Evolutionary conservation across 257 asterid species (phyloP), one percentile per base, ranked within the genome.

Genomic region (Salvia hispanica): DNA sequence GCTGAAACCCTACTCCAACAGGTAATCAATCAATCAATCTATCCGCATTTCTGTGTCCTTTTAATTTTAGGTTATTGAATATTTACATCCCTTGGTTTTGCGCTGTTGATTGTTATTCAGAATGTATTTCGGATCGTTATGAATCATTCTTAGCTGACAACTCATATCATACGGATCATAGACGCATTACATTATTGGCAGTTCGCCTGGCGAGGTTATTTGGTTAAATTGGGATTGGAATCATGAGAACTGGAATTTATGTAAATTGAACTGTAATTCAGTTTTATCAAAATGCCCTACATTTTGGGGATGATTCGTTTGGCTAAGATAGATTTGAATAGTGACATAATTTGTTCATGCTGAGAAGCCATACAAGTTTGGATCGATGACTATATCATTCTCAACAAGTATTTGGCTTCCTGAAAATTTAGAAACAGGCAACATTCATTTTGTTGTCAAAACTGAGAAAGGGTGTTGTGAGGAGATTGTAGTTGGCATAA

Each of bases 1-100:
- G 96, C 99, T 66, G 99, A 88, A 79, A 83, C 85, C 79, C 82
- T 94, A 64, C 97, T 94, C 70, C 96, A 94, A 40, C 96, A 91
- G 95, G 99, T 60, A 78, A 25, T 25, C 1, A 78, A 46, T 48
- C 11, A 54, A 53, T 77, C 37, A 48, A 53, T 18, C 21, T 18
- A 18, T 69, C 69, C 42, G 58, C 58, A 12, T 56, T 64, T 56
- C 63, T 44, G 12, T 34, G 34, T 44, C 21, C 61, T 72, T n/a
- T 37, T 45, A 18, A 62, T 61, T 74, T 55, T 58, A 14, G 43
- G 8, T 28, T 53, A 25, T 31, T 58, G 9, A 21, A 48, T 55
- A 12, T 40, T 45, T 51, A 1, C 18, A 34, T 51, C 39, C 40
- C 14, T 8, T 2, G 36, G 25, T 12, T 42, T 64, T 16, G 48